Conservation (phyloP, 768 basidiomycete genomes). For the Hortiboletus campestris region DNA sequence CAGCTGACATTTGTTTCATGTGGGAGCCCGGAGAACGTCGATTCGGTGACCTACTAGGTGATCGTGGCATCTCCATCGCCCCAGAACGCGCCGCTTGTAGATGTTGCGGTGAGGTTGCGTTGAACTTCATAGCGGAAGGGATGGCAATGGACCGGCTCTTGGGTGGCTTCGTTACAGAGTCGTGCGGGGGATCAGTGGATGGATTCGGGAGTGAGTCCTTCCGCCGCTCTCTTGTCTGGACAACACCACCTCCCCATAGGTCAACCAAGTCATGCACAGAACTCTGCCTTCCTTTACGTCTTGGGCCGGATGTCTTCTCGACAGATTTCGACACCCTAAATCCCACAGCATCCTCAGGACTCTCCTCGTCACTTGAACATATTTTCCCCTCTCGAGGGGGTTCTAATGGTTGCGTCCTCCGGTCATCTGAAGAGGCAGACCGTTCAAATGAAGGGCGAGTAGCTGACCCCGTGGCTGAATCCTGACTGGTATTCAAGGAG, state of each 20-base stretch:
- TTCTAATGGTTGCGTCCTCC: constrained; percentile 42
- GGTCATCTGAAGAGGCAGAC: constrained; percentile 43
- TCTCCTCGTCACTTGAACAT: constrained; percentile 58
- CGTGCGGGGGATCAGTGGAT: constrained; percentile 15
- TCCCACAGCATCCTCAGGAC: constrained; percentile 47
- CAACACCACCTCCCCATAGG: constrained; percentile 63
- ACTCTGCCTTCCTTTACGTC: constrained; percentile 58
- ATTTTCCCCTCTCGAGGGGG: constrained; percentile 28
- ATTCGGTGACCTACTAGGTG: constrained; percentile 31
- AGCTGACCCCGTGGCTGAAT: background rate
- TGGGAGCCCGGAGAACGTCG: constrained; percentile 30
- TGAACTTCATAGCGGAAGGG: constrained; percentile 19
- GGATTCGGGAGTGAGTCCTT: constrained; percentile 21
- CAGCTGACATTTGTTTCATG: constrained; percentile 30
- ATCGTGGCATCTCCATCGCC: constrained; percentile 19
- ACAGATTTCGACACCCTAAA: constrained; percentile 21
- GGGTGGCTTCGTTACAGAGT: constrained; percentile 13
- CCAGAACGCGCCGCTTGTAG: constrained; percentile 19
- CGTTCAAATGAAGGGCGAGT: constrained; percentile 12
- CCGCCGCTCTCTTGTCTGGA: constrained; percentile 43
- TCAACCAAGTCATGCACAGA: constrained; percentile 84
- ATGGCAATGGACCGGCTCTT: constrained; percentile 22
- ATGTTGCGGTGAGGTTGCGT: constrained; percentile 25
- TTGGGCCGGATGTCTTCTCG: constrained; percentile 28
- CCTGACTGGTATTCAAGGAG: constrained; percentile 11